Evolutionary conservation across 306 rosid species (phyloP), one percentile per base, ranked within the genome.

Genomic region (Lathyrus oleraceus): DNA sequence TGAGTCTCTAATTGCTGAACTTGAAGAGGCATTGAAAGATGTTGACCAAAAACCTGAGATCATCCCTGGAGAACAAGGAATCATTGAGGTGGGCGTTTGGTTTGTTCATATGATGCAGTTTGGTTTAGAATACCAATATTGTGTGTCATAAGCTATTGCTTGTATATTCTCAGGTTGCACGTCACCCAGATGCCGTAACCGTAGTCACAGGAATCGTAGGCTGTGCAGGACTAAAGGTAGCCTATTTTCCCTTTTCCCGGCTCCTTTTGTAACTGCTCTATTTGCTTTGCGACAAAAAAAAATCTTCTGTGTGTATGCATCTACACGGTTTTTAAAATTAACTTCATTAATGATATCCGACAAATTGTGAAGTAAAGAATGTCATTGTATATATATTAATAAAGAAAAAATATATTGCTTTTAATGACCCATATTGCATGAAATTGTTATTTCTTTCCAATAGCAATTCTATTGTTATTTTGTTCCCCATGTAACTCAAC

Each of bases 181-280:
- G 99, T 56, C 97, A 94, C 86, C 96, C 99, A 14, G 99, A 94
- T 71, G 97, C 97, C 0, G 96, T 86, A 52, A 81, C 88, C 3
- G 99, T 91, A 44, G 97, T 94, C 70, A 91, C 97, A 4, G 99
- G 97, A 78, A 94, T 94, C 47, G 99, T 94, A 62, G 99, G 99
- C 32, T 94, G 99, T 82, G 99, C 99, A 61, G 99, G 99, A 78
- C 73, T 94, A 20, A 87, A 87, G 99, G 99, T 94, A 86, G 73
- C 71, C 69, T 42, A 64, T 56, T 61, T 32, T 48, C 67, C 70
- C n/a, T n/a, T 1, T 54, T 66, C 56, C 72, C 12, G 53, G 28
- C 54, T 12, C 17, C 36, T 45, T 45, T 61, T 54, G 71, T 25
- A 32, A 7, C 47, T 72, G n/a, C 13, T 66, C 52, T 67, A 19